phyloP scores from a whole-genome alignment of 257 asterid species.

The Jasminum sambac region DNA sequence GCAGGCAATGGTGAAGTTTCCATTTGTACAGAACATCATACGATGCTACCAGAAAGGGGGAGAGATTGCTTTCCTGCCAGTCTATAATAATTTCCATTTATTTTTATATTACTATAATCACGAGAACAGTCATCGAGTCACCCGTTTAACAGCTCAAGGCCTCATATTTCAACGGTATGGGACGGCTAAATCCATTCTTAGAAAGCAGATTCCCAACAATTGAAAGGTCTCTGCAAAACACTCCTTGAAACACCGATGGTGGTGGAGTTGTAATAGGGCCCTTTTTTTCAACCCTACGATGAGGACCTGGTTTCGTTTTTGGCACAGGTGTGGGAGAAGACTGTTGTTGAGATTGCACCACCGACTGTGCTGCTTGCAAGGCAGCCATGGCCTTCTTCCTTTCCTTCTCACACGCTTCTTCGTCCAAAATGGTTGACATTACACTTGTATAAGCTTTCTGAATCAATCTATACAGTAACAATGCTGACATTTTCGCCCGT shows the following conservation, averaged over 20 bases:
- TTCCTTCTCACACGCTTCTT: constrained; percentile 67
- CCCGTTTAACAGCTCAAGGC: constrained; percentile 67
- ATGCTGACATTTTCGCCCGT: constrained; percentile 70
- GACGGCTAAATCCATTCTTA: constrained; percentile 70
- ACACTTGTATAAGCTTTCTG: constrained; percentile 74
- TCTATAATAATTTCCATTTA: neutral
- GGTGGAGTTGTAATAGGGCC: constrained; percentile 37
- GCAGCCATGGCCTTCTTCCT: constrained; percentile 62
- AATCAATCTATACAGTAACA: constrained; percentile 77
- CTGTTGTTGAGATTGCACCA: neutral
- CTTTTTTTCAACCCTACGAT: constrained; percentile 34
- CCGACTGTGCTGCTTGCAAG: constrained; percentile 35
- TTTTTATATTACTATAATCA: constrained; percentile 5
- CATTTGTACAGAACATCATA: constrained; percentile 42
- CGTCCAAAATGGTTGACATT: constrained; percentile 65
- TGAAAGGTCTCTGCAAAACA: constrained; percentile 84
- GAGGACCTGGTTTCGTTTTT: neutral
- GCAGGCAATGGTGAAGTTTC: constrained; percentile 27
- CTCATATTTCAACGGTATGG: constrained; percentile 75
- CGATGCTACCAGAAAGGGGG: constrained; percentile 38
- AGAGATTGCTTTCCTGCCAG: constrained; percentile 38
- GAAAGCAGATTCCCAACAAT: constrained; percentile 75
- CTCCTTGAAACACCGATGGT: constrained; percentile 69
- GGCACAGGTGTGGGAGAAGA: constrained; percentile 17
- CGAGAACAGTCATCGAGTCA: neutral